Conservation (phyloP, 73 alveolate genomes). For the Blepharisma japonicum region DNA sequence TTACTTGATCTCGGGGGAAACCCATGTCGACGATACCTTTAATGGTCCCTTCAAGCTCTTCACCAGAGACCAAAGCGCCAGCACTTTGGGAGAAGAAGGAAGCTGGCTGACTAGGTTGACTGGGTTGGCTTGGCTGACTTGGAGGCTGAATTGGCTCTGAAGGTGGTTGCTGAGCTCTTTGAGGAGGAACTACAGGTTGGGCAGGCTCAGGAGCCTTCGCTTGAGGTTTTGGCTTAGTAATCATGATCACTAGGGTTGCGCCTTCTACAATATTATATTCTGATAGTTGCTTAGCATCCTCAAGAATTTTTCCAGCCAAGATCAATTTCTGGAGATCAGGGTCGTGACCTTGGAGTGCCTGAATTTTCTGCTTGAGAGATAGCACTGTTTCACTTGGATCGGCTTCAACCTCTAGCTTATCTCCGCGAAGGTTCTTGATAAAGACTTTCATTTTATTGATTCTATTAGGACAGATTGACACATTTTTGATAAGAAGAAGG, state of each 20-base stretch:
- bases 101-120: background rate
- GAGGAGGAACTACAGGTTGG: background rate
- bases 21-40: conserved; percentile 52
- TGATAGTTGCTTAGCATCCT: conserved; percentile 43
- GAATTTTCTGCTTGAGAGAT: conserved; percentile 49
- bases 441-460: conserved; percentile 44
- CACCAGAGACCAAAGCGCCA: conserved; percentile 40
- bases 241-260: conserved; percentile 59
- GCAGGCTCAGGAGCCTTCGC: conserved; percentile 1
- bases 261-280: conserved; percentile 63
- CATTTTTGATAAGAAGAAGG: no score
- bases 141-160: background rate
- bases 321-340: conserved; percentile 59
- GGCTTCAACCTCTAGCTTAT: conserved; percentile 48
- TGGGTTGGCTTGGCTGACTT: background rate
- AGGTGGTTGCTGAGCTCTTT: background rate
- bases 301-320: conserved; percentile 62
- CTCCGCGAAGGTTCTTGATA: conserved; percentile 58
- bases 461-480: background rate
- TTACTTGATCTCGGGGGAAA: conserved; percentile 46
- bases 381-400: conserved; percentile 31
- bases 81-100: conserved; percentile 16
- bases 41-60: conserved; percentile 46
- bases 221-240: conserved; percentile 34
- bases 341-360: conserved; percentile 44